Conservation (phyloP, 2,329 filamentous ascomycete genomes). For the Zalaria sp. region DNA sequence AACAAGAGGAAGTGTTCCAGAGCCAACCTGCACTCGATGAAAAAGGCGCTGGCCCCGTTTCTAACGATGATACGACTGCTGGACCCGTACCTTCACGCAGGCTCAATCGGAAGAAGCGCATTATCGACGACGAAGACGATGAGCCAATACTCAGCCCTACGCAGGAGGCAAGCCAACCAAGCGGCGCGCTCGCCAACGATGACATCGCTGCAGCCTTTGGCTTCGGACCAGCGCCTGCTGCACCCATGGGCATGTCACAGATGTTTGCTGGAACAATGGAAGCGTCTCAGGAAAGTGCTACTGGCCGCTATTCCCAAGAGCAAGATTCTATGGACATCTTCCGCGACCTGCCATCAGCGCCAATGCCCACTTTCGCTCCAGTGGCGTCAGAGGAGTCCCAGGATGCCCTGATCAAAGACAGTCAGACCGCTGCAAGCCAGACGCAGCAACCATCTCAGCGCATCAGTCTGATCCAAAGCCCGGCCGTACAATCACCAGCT, state of each 20-base stretch:
- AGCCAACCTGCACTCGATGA: slow-evolving; percentile 5
- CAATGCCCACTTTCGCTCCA: slow-evolving; percentile 14
- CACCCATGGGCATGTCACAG: slow-evolving; percentile 61
- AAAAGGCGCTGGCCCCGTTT: slow-evolving; percentile 13
- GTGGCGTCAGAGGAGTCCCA: slow-evolving; percentile 18
- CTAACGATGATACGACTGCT: slow-evolving; percentile 23
- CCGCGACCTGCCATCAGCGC: slow-evolving; percentile 17
- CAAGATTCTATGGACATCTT: slow-evolving; percentile 31
- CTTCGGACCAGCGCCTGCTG: slow-evolving; percentile 18
- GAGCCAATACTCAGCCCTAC: slow-evolving; percentile 1
- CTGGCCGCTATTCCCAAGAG: slow-evolving; percentile 22
- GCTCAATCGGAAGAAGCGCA: slow-evolving; percentile 14
- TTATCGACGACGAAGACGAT: slow-evolving; percentile 20
- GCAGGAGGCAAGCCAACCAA: background rate
- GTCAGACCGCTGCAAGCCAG: slow-evolving; percentile 3
- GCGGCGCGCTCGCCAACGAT: slow-evolving; percentile 16
- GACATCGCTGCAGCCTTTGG: slow-evolving; percentile 21
- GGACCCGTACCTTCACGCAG: slow-evolving; percentile 13
- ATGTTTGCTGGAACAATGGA: slow-evolving; percentile 87
- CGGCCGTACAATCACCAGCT: slow-evolving; percentile 10
- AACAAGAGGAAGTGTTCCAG: slow-evolving; percentile 2
- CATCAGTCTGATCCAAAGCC: slow-evolving; percentile 21
- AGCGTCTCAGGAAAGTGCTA: slow-evolving; percentile 26
- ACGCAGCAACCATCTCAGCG: slow-evolving; percentile 15
- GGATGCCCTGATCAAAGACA: slow-evolving; percentile 20